Conservation (phyloP, 2,329 filamentous ascomycete species). For the Fusarium citri region DNA sequence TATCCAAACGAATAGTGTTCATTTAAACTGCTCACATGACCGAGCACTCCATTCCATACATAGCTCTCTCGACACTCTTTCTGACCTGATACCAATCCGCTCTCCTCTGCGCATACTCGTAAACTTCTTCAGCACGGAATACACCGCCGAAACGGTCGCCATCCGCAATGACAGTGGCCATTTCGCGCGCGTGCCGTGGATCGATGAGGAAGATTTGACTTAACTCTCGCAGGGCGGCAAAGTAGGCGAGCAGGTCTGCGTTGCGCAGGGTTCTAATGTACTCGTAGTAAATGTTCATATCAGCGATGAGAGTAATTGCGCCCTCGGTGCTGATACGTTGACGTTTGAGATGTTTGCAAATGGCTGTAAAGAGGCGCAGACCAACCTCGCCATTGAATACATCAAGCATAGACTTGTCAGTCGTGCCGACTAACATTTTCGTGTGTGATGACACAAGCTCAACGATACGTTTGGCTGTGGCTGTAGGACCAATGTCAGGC, state of each 20-base stretch:
- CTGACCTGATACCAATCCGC: constrained; percentile 96
- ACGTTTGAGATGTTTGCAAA: constrained; percentile 98
- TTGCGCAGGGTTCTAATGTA: constrained; percentile 88
- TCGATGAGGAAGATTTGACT: constrained; percentile 97
- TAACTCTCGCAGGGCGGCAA: constrained; percentile 89
- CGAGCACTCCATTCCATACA: constrained; percentile 93
- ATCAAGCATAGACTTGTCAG: constrained; percentile 97
- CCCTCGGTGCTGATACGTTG: constrained; percentile 92
- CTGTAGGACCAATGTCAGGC: constrained; percentile 73
- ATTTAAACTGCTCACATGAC: constrained; percentile 73
- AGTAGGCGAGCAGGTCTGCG: constrained; percentile 86
- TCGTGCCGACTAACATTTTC: constrained; percentile 91
- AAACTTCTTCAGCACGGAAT: constrained; percentile 95
- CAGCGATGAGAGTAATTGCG: constrained; percentile 91
- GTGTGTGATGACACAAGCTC: constrained; percentile 90
- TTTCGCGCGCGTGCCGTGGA: constrained; percentile 84
- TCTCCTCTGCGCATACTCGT: constrained; percentile 93
- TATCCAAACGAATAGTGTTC: constrained; percentile 6
- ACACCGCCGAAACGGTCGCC: constrained; percentile 89
- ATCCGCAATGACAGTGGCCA: constrained; percentile 95
- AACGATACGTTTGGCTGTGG: constrained; percentile 83
- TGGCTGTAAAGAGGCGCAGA: constrained; percentile 86
- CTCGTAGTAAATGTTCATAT: constrained; percentile 93
- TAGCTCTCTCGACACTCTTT: constrained; percentile 89
- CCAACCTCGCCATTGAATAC: constrained; percentile 99